Percentiles rank a stretch among this genome's conserved stretches.
Evolutionary conservation across 2,329 filamentous ascomycete genomes (phyloP).

Genomic region (Claviceps africana): DNA sequence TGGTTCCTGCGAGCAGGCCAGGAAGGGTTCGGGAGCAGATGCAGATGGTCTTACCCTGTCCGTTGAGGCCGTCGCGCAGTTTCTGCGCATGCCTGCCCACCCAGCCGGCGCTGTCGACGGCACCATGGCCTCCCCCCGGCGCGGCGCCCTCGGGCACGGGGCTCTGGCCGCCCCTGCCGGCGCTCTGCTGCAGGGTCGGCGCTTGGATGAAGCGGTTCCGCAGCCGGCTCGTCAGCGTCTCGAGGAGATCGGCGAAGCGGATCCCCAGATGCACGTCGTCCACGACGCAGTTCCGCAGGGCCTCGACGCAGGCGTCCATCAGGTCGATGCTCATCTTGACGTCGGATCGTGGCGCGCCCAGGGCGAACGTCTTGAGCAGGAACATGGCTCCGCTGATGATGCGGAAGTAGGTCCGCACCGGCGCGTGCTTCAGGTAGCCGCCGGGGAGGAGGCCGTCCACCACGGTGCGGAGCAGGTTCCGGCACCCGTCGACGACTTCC

Average conservation of each 20-base stretch:
- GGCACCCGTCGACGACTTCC: constrained; percentile 64
- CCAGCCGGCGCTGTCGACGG: constrained; percentile 15
- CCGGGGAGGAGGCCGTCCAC: constrained; percentile 61
- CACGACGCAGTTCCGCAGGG: constrained; percentile 63
- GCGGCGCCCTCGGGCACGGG: constrained; percentile 21
- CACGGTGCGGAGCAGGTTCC: constrained; percentile 63
- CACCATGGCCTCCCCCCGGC: neutral
- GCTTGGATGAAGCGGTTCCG: constrained; percentile 60
- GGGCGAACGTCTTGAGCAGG: constrained; percentile 67
- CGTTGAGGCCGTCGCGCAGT: constrained; percentile 25
- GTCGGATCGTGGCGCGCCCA: constrained; percentile 66
- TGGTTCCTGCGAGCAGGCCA: too few species aligned
- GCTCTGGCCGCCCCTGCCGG: constrained; percentile 27
- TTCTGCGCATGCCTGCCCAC: constrained; percentile 25
- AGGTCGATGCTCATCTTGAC: constrained; percentile 61
- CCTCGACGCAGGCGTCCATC: constrained; percentile 61
- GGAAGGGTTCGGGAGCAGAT: too few species aligned
- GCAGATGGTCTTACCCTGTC: constrained; percentile 24
- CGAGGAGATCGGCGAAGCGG: constrained; percentile 69
- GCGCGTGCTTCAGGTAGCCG: constrained; percentile 68
- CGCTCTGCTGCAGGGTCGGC: constrained; percentile 30
- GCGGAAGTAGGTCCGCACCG: constrained; percentile 72
- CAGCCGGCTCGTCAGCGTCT: constrained; percentile 60
- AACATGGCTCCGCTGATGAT: constrained; percentile 81
- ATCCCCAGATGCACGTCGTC: constrained; percentile 80